Evolutionary conservation across 805 yeast genomes (phyloP).

Genomic region (Candida wancherniae): DNA sequence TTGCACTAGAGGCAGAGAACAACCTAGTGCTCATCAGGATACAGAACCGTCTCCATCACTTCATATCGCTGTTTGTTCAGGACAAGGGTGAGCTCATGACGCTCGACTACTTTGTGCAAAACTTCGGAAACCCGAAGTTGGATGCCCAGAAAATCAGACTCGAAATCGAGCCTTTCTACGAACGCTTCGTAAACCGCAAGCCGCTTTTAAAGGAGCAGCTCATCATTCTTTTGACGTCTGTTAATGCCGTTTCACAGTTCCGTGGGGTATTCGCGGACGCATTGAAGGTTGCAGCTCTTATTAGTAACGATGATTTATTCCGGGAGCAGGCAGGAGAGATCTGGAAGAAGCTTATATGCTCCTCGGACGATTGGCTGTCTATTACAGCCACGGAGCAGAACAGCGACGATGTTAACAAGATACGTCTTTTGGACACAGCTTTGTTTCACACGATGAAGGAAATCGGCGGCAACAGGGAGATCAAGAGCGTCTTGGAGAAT

Average conservation of each 20-base stretch:
- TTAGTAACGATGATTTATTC: constrained; percentile 22
- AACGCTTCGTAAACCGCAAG: constrained; percentile 30
- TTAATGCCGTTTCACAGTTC: constrained; percentile 27
- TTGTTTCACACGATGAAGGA: constrained; percentile 39
- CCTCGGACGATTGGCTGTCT: constrained; percentile 48
- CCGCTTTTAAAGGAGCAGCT: constrained; percentile 43
- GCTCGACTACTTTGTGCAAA: constrained; percentile 23
- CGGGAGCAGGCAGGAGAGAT: constrained; percentile 25
- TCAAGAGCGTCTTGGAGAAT: constrained; percentile 11
- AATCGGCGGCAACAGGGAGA: constrained; percentile 11
- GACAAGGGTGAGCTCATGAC: constrained; percentile 22
- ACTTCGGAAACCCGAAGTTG: constrained; percentile 13
- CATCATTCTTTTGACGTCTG: constrained; percentile 47
- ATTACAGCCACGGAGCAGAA: constrained; percentile 32
- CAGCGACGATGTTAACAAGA: constrained; percentile 38
- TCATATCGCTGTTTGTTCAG: constrained; percentile 20
- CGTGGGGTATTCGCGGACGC: constrained; percentile 36
- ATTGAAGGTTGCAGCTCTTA: constrained; percentile 45
- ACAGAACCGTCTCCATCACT: constrained; percentile 36
- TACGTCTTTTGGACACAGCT: constrained; percentile 36
- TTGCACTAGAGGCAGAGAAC: constrained; percentile 40
- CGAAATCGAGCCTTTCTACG: constrained; percentile 21
- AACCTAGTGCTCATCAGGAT: constrained; percentile 45
- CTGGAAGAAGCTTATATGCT: constrained; percentile 56
- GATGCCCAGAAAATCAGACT: constrained; percentile 6